Base-by-base conservation (phyloP, 306 rosid genomes). In the Boehmeria nivea region DNA sequence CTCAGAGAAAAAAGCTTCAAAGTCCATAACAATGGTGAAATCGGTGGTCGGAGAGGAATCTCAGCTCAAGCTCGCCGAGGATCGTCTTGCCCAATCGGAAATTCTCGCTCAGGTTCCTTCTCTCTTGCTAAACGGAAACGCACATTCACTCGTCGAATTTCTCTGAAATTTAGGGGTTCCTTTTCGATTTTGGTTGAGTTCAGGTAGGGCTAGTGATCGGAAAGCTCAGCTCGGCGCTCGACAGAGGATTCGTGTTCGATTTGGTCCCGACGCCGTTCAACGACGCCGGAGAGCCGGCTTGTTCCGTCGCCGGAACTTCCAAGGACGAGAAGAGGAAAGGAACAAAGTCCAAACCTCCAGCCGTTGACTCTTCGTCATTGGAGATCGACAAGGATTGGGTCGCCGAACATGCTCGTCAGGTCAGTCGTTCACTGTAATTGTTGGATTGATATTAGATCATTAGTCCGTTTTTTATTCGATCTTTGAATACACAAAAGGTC, bases 341-440 rank as follows among this genome's bases (percentile, higher is more conserved):
- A 45, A 44, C 89, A 34, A 86, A 83, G 53, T 65, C 87, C 54
- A 87, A 84, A 68, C 72, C 89, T 36, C 73, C 56, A 42, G 26
- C 75, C 51, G 24, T 72, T 8, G 83, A 81, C 75, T 71, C 94
- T 39, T 78, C 84, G 2, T 84, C 87, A 5, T 12, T 91, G 38
- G 66, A 63, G 44, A 78, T 87, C 15, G 96, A 91, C 64, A 71
- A 62, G 64, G 96, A 77, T 51, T 84, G 99, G 96, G 85, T 91
- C 37, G 82, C 87, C 26, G 99, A 91, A 76, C 96, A 91, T 48
- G 96, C 96, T 12, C 95, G 93, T 6, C 95, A 87, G 81, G 98
- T 90, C 66, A 53, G 12, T 53, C 51, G 2, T 40, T 10, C n/a
- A 36, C 20, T 37, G 16, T 39, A 5, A 54, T 26, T 51, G 3